Evolutionary conservation across 2,329 filamentous ascomycete species (phyloP).

Genomic region (Leptographium radiaticola): DNA sequence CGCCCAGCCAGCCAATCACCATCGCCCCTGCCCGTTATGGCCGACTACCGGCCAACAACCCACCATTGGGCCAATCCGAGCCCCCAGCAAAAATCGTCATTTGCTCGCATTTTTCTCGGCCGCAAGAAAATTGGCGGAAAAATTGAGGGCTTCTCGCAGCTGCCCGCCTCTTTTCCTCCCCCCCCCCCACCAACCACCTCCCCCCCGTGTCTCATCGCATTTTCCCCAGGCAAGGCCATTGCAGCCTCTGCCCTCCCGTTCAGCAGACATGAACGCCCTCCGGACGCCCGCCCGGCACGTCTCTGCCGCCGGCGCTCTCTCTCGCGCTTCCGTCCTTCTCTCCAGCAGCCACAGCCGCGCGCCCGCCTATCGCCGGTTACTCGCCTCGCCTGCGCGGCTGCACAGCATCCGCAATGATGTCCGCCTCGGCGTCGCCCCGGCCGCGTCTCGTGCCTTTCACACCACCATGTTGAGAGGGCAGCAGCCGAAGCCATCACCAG

Average conservation of each 20-base stretch:
- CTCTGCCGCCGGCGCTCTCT: slow-evolving; percentile 25
- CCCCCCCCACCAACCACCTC: slow-evolving; percentile 8
- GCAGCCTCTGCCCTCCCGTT: neutral
- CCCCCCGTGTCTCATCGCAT: neutral
- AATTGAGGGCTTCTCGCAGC: slow-evolving; percentile 2
- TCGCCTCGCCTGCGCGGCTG: slow-evolving; percentile 13
- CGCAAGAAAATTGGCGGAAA: neutral
- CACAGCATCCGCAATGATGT: slow-evolving; percentile 13
- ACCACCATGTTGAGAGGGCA: slow-evolving; percentile 6
- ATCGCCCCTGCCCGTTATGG: neutral
- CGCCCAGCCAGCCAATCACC: neutral
- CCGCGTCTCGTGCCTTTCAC: slow-evolving; percentile 24
- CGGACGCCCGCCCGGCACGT: slow-evolving; percentile 28
- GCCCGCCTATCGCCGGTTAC: slow-evolving; percentile 35
- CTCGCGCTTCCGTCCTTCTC: slow-evolving; percentile 25
- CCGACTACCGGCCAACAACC: neutral
- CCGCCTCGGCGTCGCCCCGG: slow-evolving; percentile 16
- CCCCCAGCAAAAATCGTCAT: slow-evolving; percentile 6
- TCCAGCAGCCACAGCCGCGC: slow-evolving; percentile 25
- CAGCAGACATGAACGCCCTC: slow-evolving; percentile 31
- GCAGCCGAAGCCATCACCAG: slow-evolving; percentile 19
- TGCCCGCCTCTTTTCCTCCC: neutral
- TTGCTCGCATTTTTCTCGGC: slow-evolving; percentile 3
- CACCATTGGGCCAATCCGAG: slow-evolving; percentile 5
- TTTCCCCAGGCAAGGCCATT: neutral